Conservation (phyloP, 306 rosid genomes). For the Cucumis sativus region Cucumber_9930_V3 NC_026658.2:24615501-24616000, state of each 20-base stretch:
- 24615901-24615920: not conserved
- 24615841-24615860: not conserved
- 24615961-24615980: not conserved
- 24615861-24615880: not conserved
- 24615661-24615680: conserved; percentile 85
- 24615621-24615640: conserved; percentile 41
- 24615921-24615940: not conserved
- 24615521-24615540: conserved; percentile 10
- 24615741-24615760: conserved; percentile 50
- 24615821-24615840: not conserved
- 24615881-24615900: not conserved
- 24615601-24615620: conserved; percentile 52
- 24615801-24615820: not conserved
- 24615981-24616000: too few relatives aligned
- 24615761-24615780: conserved; percentile 50
- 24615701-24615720: conserved; percentile 57
- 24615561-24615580: conserved; percentile 74
- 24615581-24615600: conserved; percentile 28
- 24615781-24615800: not conserved
- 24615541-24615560: conserved; percentile 77
- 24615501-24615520: not conserved
- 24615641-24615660: conserved; percentile 68
- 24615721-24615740: conserved; percentile 62
- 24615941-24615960: not conserved
- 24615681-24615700: conserved; percentile 85